Base-by-base conservation (phyloP, 176 grass and related monocot species). In the Alloteropsis semialata region DNA sequence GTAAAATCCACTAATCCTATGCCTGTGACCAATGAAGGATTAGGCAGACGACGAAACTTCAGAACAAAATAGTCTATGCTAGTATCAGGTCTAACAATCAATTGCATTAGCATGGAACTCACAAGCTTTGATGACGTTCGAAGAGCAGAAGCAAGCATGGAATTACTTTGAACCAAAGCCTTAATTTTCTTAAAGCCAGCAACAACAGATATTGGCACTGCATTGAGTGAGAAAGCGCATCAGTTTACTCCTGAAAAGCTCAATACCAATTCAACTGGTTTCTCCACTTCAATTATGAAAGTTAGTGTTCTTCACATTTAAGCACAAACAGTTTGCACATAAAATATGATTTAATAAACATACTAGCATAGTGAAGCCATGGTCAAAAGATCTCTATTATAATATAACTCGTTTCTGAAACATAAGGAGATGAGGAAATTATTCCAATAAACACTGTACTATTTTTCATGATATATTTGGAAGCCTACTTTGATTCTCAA, bases 111-210 rank as follows among this genome's bases (percentile, higher is more conserved):
- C 28, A 84, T 81, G 14, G n/a, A 86, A 88, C 89, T 88, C 86
- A 96, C 96, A 44, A 99, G 93, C 67, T 99, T 99, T 81, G 89
- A 90, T 76, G 96, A 99, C 78, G 96, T 87, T 57, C 89, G 89
- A 73, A 99, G 96, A 75, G 96, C 91, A 75, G 87, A 87, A 85
- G 89, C 91, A 78, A 99, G 96, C 75, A 91, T 90, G 69, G 93
- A 79, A 61, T 90, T 91, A 80, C 59, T 96, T 50, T 93, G 92
- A 34, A 99, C 78, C 50, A 96, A 71, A 86, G 96, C 87, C 85
- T 94, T 99, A 60, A 99, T 99, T 96, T 99, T 99, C 91, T 99
- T 99, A 79, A 99, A 99, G 62, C 67, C 81, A 64, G 89, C 96
- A 86, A 99, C 92, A 77, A 96, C 86, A 79, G 89, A 83, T 51